Evolutionary conservation across 139 green algal species (phyloP), one percentile per base, ranked within the genome.

Genomic region (Monoraphidium neglectum): DNA sequence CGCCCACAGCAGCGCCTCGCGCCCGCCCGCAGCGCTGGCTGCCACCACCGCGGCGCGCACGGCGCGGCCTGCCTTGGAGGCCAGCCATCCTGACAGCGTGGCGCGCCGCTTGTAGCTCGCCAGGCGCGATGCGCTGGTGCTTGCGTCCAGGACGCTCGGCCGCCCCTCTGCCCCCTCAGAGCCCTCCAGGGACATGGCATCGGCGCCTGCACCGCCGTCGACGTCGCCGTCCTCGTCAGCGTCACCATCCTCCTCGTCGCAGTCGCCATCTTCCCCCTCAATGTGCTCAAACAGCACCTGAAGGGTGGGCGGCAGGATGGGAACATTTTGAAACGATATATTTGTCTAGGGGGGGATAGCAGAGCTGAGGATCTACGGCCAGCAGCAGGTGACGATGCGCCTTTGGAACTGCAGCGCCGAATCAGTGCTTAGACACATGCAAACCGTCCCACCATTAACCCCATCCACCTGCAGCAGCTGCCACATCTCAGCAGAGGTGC

Each of bases 391-490:
- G 24, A 2, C 28, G 32, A 18, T 4, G 30, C 3, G 10, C 13
- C 30, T 43, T 16, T 43, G 61, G 6, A 16, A 5, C 6, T 40
- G 5, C n/a, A 43, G n/a, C 61, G 12, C 30, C 61, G 12, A 43
- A 6, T 33, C 28, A 30, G 21, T 23, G n/a, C 26, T 32, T 18
- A 30, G 12, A n/a, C 30, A 26, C 26, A 43, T 12, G 26, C n/a
- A 59, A 36, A 5, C 1, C n/a, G 37, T n/a, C n/a, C n/a, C n/a
- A n/a, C n/a, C n/a, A n/a, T n/a, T n/a, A n/a, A n/a, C n/a, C n/a
- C n/a, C 40, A 60, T 43, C 16, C 51, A 88, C 84, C 51, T 91
- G 64, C 18, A 96, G 3, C 47, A 97, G 82, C 70, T 88, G 76
- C 92, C 92, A 97, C 33, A 87, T 83, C 49, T 88, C 82, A 1